A percentile compares a stretch with the other conserved stretches of the same genome.
phyloP scores from a whole-genome alignment of 2,329 filamentous ascomycete species.

The Botrytis porri region DNA sequence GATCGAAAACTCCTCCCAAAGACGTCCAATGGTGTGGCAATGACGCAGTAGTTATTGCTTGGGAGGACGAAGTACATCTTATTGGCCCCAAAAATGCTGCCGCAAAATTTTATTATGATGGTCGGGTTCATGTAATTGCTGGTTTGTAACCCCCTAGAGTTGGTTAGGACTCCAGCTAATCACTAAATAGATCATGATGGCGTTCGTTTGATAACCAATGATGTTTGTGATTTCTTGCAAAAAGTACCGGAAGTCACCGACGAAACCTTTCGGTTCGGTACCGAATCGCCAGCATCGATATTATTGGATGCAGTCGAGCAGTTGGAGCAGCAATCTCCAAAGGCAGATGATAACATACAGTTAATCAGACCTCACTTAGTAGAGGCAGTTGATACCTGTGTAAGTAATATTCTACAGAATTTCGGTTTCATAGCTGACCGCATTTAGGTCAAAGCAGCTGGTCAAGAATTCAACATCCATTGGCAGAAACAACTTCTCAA shows the following conservation, averaged over 20 bases:
- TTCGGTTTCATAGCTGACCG: constrained; percentile 23
- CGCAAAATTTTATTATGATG: constrained; percentile 82
- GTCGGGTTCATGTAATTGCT: constrained; percentile 81
- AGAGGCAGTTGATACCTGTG: constrained; percentile 90
- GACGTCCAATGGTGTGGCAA: constrained; percentile 96
- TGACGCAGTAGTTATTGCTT: constrained; percentile 87
- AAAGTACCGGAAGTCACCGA: constrained; percentile 84
- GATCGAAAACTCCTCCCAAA: constrained; percentile 78
- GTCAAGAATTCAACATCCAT: constrained; percentile 82
- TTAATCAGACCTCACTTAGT: constrained; percentile 83
- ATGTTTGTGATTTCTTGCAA: constrained; percentile 96
- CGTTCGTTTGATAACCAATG: constrained; percentile 84
- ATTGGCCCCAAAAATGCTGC: constrained; percentile 80
- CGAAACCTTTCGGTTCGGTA: constrained; percentile 84
- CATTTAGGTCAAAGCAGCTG: constrained; percentile 70
- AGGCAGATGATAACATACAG: constrained; percentile 96
- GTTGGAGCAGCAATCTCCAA: constrained; percentile 88
- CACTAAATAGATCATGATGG: constrained; percentile 66
- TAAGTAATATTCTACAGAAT: constrained; percentile 23
- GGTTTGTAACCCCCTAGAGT: constrained; percentile 50
- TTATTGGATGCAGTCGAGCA: constrained; percentile 88
- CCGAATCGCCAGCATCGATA: constrained; percentile 87
- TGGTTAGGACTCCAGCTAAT: not conserved
- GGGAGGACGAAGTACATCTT: constrained; percentile 96
- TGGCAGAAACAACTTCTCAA: constrained; percentile 97